Evolutionary conservation across 371 early-diverging fungal genomes (phyloP), one percentile per base, ranked within the genome.

Genomic region (Mortierella sp.): DNA sequence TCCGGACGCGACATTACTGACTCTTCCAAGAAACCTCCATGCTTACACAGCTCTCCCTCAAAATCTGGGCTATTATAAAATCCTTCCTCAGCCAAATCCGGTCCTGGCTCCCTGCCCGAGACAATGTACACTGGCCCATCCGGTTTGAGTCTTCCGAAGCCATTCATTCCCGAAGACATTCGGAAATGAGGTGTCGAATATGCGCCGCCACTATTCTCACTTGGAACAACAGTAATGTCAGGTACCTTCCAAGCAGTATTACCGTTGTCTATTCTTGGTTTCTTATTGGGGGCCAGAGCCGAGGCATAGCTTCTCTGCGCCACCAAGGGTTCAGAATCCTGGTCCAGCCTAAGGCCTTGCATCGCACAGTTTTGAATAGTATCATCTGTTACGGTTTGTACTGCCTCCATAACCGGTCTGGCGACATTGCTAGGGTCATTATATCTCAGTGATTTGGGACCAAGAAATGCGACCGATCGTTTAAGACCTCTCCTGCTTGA

Each of bases 101-200:
- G 28, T 19, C 0, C 9, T 8, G 51, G 23, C 1, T 11, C 17
- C 12, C 19, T 26, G 27, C 51, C 11, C 15, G 41, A 31, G 32
- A 31, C 24, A 6, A 41, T 23, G 15, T 7, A 19, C 26, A 17
- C 24, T 28, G 7, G 21, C 26, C 43, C n/a, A 17, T 14, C 5
- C 5, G 39, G 39, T 2, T 39, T 39, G 39, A 17, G 39, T 17
- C 39, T 39, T 4, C 19, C 23, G 6, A 37, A 5, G 1, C n/a
- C 5, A 26, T n/a, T 31, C n/a, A 26, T 6, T 32, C 27, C 5
- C 5, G 54, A 41, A 15, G 62, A 62, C 4, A 47, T 15, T 27
- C 62, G 53, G 23, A 62, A 62, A 15, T 62, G 62, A 19, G 62
- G 62, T 2, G 52, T 47, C 24, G 54, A 62, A 34, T 24, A 62